A percentile compares a stretch with the other conserved stretches of the same genome.
Conservation (phyloP, 1,139 yeast species). For the Pichia kudriavzevii region DNA sequence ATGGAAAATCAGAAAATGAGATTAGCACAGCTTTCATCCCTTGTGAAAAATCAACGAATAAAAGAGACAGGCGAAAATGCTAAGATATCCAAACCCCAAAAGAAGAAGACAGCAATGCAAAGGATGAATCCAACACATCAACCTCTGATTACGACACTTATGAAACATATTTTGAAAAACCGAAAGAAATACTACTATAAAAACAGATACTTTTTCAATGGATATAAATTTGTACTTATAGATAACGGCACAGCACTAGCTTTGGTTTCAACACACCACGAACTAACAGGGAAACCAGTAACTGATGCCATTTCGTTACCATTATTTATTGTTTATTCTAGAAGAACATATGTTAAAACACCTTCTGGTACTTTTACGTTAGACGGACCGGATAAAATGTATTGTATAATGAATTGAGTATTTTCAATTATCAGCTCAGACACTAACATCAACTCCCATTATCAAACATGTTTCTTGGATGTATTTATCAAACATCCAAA, state of each 20-base stretch:
- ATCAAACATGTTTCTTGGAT: neutral
- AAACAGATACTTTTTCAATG: conserved; percentile 34
- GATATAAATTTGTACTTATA: conserved; percentile 24
- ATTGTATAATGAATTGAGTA: too few relatives aligned
- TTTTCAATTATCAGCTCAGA: too few relatives aligned
- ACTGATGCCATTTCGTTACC: conserved; percentile 17
- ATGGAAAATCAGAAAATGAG: conserved; percentile 12
- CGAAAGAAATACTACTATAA: conserved; percentile 30
- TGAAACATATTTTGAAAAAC: conserved; percentile 17
- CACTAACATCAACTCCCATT: neutral
- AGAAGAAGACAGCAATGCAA: conserved; percentile 7
- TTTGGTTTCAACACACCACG: conserved; percentile 20
- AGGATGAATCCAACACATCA: conserved; percentile 1
- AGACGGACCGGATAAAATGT: conserved; percentile 8
- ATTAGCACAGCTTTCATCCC: conserved; percentile 2
- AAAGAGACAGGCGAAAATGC: conserved; percentile 4
- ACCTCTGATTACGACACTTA: conserved; percentile 19
- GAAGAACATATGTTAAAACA: conserved; percentile 19
- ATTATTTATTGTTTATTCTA: conserved; percentile 12
- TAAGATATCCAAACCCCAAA: neutral
- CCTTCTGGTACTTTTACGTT: conserved; percentile 20
- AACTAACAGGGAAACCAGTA: conserved; percentile 13
- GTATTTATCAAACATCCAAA: too few relatives aligned
- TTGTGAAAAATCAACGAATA: conserved; percentile 3
- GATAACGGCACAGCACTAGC: conserved; percentile 20